Evolutionary conservation across 2,329 filamentous ascomycete species (phyloP), one percentile per base, ranked within the genome.

Genomic region (Lasiodiplodia citricola): DNA sequence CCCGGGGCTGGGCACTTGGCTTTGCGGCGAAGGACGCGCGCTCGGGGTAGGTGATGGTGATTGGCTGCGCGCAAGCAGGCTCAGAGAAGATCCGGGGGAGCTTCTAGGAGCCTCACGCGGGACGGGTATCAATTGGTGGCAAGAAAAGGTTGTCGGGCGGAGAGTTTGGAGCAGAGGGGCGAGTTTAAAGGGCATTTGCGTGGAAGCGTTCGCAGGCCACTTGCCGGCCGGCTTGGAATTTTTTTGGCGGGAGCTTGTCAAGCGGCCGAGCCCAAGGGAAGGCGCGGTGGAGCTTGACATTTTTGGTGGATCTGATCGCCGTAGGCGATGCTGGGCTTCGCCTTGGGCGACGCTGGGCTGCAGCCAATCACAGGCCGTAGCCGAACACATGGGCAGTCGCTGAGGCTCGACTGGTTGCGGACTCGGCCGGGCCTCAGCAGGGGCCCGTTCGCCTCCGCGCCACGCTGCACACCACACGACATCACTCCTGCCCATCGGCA

Each of bases 281-380:
- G 60, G 65, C 41, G 65, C 55, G 31, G 65, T 67, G 65, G 65
- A 67, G 55, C 55, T 41, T 58, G 65, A 60, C 54, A 58, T 67
- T 58, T 57, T 51, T 23, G 65, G 65, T 58, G 65, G 65, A 60
- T 51, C 55, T 67, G 65, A 60, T 67, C 54, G 65, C 31, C 65
- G 38, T 37, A 57, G 55, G n/a, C 28, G 44, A 64, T 52, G 60
- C 37, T 37, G 44, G 38, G 47, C 60, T 60, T 31, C 18, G 47
- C 44, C 47, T 28, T 64, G 47, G 60, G 25, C 41, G 35, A 44
- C 16, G 31, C 25, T 38, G 41, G 58, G 28, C 10, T 16, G 55
- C 63, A n/a, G 31, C 65, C 54, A 67, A 67, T 67, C 55, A 60
- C 31, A 10, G 16, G 2, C 6, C 7, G 10, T 13, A 18, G 25